Evolutionary conservation across 2,329 filamentous ascomycete species (phyloP).

Genomic region (Venturia carpophila): DNA sequence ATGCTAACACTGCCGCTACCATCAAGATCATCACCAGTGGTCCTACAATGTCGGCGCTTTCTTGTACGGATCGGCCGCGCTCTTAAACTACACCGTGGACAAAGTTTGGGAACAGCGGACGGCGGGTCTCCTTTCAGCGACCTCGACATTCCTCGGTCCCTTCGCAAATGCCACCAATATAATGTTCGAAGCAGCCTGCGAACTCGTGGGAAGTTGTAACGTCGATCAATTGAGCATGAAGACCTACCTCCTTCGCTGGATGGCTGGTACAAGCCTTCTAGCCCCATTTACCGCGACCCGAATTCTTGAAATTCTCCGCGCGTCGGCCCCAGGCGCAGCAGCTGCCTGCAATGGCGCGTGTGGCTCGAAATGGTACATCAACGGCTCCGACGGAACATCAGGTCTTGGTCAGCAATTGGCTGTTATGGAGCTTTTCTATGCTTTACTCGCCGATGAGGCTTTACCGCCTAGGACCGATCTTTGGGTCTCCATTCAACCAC

Average conservation of each 20-base stretch:
- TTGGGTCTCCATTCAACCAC: background rate
- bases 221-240: slow-evolving; percentile 69
- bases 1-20: background rate
- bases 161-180: slow-evolving; percentile 43
- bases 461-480: slow-evolving; percentile 32
- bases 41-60: slow-evolving; percentile 50
- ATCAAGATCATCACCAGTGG: slow-evolving; percentile 47
- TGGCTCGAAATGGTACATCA: slow-evolving; percentile 40
- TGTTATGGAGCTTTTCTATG: slow-evolving; percentile 39
- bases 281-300: slow-evolving; percentile 36
- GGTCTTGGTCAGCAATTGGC: slow-evolving; percentile 40
- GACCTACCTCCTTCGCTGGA: slow-evolving; percentile 63
- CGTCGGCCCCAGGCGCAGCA: slow-evolving; percentile 38
- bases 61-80: slow-evolving; percentile 47
- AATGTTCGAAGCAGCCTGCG: slow-evolving; percentile 61
- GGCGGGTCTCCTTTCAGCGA: slow-evolving; percentile 46
- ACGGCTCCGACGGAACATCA: slow-evolving; percentile 34
- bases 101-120: slow-evolving; percentile 50
- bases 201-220: slow-evolving; percentile 54
- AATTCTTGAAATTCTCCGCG: slow-evolving; percentile 33
- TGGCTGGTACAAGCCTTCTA: slow-evolving; percentile 38
- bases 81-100: slow-evolving; percentile 45
- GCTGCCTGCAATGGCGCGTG: slow-evolving; percentile 39
- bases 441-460: slow-evolving; percentile 29
- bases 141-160: slow-evolving; percentile 47